Evolutionary conservation across 768 basidiomycete species (phyloP).

Genomic region (Rhizopogon sp.): DNA sequence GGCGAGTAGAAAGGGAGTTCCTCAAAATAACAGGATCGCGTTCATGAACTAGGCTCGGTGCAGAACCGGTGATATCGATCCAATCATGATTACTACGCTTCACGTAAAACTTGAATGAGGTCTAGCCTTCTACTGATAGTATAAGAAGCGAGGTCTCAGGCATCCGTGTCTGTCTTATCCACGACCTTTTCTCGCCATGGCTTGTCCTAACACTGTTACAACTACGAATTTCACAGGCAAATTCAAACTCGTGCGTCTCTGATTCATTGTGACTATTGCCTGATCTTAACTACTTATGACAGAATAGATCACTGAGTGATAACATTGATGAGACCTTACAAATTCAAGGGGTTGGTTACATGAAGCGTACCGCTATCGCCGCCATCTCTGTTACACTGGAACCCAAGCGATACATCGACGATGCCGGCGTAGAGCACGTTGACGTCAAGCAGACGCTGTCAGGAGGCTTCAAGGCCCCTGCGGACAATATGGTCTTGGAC

Average conservation of each 20-base stretch:
- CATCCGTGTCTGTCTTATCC: not conserved
- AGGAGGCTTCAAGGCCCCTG: slow-evolving; percentile 51
- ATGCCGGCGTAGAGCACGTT: slow-evolving; percentile 51
- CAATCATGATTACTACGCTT: not conserved
- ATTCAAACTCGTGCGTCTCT: not conserved
- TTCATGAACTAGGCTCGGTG: not conserved
- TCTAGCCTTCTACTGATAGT: not conserved
- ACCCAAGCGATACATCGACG: slow-evolving; percentile 57
- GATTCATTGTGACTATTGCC: not conserved
- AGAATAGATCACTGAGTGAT: slow-evolving; percentile 64
- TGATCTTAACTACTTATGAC: not conserved
- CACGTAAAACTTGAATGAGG: not conserved
- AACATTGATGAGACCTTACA: slow-evolving; percentile 50
- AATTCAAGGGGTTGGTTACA: slow-evolving; percentile 63
- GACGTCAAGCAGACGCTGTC: slow-evolving; percentile 56
- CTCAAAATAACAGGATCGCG: not conserved
- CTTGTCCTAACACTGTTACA: not conserved
- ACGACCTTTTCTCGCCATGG: not conserved
- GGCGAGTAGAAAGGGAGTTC: not conserved
- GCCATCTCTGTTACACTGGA: slow-evolving; percentile 49
- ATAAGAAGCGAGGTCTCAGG: not conserved
- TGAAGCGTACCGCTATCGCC: slow-evolving; percentile 51
- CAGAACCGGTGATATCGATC: not conserved
- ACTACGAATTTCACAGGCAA: not conserved
- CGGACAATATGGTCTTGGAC: slow-evolving; percentile 45